Base-by-base conservation (phyloP, 495 filamentous ascomycete genomes). In the Bathelium albidoporum region DNA sequence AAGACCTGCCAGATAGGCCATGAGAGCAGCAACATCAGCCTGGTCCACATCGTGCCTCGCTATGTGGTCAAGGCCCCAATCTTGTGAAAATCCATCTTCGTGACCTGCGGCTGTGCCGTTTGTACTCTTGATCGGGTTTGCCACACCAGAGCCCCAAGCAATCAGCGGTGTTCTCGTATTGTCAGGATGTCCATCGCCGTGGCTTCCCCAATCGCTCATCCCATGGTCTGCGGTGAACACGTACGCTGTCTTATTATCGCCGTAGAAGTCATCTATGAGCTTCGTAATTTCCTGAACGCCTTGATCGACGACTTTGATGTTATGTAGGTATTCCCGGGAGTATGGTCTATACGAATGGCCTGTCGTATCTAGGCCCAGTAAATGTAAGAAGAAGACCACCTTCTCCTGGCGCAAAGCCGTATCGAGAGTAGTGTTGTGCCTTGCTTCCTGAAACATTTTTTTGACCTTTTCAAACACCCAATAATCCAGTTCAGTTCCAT, bases 201-300 rank as follows among this genome's bases (percentile, higher is more conserved):
- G 94, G 65, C 90, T 96, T 14, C 94, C 94, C 88, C 89, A 95
- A 76, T 99, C 95, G 71, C 89, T 96, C 93, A 99, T 99, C 12
- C 94, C 94, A 76, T 99, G 94, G 68, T 99, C 94, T 1, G 94
- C 94, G 11, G 95, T 99, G 73, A 99, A 99, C 16, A 99, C 84
- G 70, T 89, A 99, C 1, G 95, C 90, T 0, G 95, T 97, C 76
- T 94, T 86, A 14, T 81, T 88, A 72, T 99, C 95, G n/a, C 73
- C 80, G 69, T 96, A 99, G 72, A 97, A 99, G 29, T 91, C 84
- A 14, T 94, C 85, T 41, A 97, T 85, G 41, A 97, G 70, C 64
- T 86, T 81, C 18, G 87, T 86, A 45, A 96, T 86, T 72, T 96
- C 85, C 74, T 89, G 76, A 2, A 97, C 84, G 1, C 95, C 95